These are phyloP conservation scores for Trichoderma virens DNA, from an alignment of 495 filamentous ascomycete species.

Conservation along the genomic window DNA sequence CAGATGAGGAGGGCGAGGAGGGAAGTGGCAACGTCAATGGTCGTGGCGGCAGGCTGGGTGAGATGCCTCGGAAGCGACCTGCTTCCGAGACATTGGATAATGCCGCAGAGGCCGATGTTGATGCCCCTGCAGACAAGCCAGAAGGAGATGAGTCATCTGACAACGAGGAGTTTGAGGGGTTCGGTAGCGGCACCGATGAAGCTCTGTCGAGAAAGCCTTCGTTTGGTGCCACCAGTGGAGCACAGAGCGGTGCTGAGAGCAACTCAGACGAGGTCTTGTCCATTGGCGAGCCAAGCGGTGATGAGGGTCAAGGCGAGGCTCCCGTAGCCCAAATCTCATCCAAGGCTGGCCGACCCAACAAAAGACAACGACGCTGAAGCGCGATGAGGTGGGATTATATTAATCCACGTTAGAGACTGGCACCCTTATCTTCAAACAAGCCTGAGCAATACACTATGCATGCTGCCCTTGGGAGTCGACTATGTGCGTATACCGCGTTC, in stretches of 20 bases:
- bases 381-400: neutral
- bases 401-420: neutral
- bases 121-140: conserved; percentile 16
- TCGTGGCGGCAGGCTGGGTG: conserved; percentile 46
- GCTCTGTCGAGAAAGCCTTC: conserved; percentile 9
- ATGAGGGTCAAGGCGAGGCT: neutral
- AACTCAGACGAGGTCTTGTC: neutral
- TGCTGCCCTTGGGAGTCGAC: neutral
- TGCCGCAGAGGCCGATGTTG: conserved; percentile 19
- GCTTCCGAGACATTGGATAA: conserved; percentile 21
- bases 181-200: conserved; percentile 41
- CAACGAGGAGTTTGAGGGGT: conserved; percentile 47
- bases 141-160: conserved; percentile 15
- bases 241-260: conserved; percentile 16
- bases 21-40: conserved; percentile 49
- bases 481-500: neutral
- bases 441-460: neutral
- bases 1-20: conserved; percentile 43
- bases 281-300: neutral
- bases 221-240: neutral
- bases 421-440: neutral
- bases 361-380: neutral
- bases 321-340: neutral
- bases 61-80: conserved; percentile 49
- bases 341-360: neutral